A percentile compares a stretch with the other conserved stretches of the same genome.
These are phyloP conservation scores for Penicillium corylophilum DNA, from an alignment of 2,329 filamentous ascomycete species.

Conservation along the genomic window DNA sequence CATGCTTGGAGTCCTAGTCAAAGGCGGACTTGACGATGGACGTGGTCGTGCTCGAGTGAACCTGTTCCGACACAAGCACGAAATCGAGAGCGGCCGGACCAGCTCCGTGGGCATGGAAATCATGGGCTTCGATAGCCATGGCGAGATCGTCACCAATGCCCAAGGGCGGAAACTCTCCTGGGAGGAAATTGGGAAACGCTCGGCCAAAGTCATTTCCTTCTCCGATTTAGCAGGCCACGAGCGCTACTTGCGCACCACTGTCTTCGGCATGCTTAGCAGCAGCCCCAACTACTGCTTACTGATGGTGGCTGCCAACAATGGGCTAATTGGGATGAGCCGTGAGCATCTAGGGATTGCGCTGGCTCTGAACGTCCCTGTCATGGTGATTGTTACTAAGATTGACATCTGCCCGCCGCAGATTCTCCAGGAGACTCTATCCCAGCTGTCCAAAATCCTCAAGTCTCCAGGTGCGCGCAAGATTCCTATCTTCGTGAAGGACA, in stretches of 20 bases:
- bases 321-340: constrained; percentile 95
- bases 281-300: constrained; percentile 96
- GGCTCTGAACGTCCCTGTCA: constrained; percentile 92
- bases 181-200: constrained; percentile 95
- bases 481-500: constrained; percentile 89
- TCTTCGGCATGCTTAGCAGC: constrained; percentile 90
- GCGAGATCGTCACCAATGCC: constrained; percentile 77
- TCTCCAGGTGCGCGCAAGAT: constrained; percentile 93
- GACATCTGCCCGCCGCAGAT: constrained; percentile 97
- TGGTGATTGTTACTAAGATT: constrained; percentile 97
- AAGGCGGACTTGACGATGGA: constrained; percentile 92
- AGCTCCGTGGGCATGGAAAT: constrained; percentile 99
- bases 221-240: constrained; percentile 95
- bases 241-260: constrained; percentile 89
- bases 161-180: constrained; percentile 87
- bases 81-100: constrained; percentile 91
- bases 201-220: constrained; percentile 94
- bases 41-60: constrained; percentile 91
- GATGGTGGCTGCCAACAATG: constrained; percentile 98
- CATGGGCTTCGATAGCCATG: constrained; percentile 89
- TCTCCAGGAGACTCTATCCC: constrained; percentile 85
- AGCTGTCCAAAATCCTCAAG: constrained; percentile 90
- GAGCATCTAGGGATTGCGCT: constrained; percentile 95
- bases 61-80: constrained; percentile 95
- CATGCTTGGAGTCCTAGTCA: constrained; percentile 91